Conservation (phyloP, 306 rosid species). For the Myrica gale region DNA sequence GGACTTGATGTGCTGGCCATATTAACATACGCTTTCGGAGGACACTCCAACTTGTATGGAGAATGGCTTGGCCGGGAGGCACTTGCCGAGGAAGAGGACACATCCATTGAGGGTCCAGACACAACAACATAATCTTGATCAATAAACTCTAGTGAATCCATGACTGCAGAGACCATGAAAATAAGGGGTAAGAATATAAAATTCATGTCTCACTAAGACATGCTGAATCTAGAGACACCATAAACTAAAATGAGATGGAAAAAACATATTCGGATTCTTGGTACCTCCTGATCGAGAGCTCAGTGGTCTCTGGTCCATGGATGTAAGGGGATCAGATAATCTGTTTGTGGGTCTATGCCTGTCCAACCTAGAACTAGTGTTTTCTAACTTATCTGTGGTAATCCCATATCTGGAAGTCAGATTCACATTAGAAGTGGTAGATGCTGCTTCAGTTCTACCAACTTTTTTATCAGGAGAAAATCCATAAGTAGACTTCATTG, state of each 20-base stretch:
- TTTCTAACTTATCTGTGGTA: slow-evolving; percentile 49
- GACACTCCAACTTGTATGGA: slow-evolving; percentile 51
- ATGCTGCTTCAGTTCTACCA: slow-evolving; percentile 50
- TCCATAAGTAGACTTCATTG: slow-evolving; percentile 75
- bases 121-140: slow-evolving; percentile 99
- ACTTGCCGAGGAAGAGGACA: slow-evolving; percentile 60
- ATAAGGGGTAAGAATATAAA: slow-evolving; percentile 20
- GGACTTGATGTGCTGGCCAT: slow-evolving; percentile 52
- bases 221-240: slow-evolving; percentile 20
- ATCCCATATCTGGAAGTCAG: slow-evolving; percentile 41
- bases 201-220: slow-evolving; percentile 13
- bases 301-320: slow-evolving; percentile 41
- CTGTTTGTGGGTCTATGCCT: slow-evolving; percentile 44
- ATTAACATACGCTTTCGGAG: slow-evolving; percentile 45
- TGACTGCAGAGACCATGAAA: slow-evolving; percentile 50
- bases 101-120: slow-evolving; percentile 75
- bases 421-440: slow-evolving; percentile 36
- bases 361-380: slow-evolving; percentile 41
- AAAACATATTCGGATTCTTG: slow-evolving; percentile 7
- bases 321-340: slow-evolving; percentile 42
- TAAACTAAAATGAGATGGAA: slow-evolving; percentile 27
- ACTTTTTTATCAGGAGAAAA: slow-evolving; percentile 57
- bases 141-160: slow-evolving; percentile 67
- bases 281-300: slow-evolving; percentile 60
- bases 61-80: slow-evolving; percentile 61